Evolutionary conservation across 1,139 yeast species (phyloP), one percentile per base, ranked within the genome.

Genomic region (Sugiyamaella pinicola): DNA sequence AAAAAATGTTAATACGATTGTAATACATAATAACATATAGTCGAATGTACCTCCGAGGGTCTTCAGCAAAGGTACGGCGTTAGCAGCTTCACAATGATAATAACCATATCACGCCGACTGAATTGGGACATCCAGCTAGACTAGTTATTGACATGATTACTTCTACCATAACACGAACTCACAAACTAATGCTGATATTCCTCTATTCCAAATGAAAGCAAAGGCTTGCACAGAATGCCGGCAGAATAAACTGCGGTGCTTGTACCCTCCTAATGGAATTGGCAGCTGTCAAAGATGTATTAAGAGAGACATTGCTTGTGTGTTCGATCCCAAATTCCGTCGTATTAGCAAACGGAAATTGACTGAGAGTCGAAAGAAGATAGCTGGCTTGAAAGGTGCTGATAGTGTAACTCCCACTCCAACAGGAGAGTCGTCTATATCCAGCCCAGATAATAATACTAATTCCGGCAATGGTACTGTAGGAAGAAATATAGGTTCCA

Each of bases 141-240:
- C n/a, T n/a, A n/a, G n/a, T n/a, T n/a, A n/a, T n/a, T n/a, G n/a
- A n/a, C n/a, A n/a, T n/a, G n/a, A n/a, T n/a, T n/a, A n/a, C n/a
- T n/a, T n/a, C n/a, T n/a, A n/a, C n/a, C n/a, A n/a, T n/a, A n/a
- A n/a, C n/a, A n/a, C n/a, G n/a, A n/a, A n/a, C n/a, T n/a, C n/a
- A n/a, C n/a, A n/a, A n/a, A 7, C 37, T 35, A 35, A 35, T 35
- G 39, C 6, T 35, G 9, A 35, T 18, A 12, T 22, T 24, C 13
- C 9, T 26, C 9, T 13, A 38, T 6, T 35, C 19, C 15, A 31
- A 38, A 52, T 52, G 55, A 52, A 52, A 24, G 55, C 55, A 7
- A 52, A 52, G 26, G 55, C 55, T 2, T 52, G 55, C 42, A 47
- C 51, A n/a, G 55, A 42, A 31, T 52, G 55, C 34, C 51, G 55